A percentile compares a stretch with the other conserved stretches of the same genome.
Conservation (phyloP, 768 basidiomycete species). For the Russula ochroleuca region DNA sequence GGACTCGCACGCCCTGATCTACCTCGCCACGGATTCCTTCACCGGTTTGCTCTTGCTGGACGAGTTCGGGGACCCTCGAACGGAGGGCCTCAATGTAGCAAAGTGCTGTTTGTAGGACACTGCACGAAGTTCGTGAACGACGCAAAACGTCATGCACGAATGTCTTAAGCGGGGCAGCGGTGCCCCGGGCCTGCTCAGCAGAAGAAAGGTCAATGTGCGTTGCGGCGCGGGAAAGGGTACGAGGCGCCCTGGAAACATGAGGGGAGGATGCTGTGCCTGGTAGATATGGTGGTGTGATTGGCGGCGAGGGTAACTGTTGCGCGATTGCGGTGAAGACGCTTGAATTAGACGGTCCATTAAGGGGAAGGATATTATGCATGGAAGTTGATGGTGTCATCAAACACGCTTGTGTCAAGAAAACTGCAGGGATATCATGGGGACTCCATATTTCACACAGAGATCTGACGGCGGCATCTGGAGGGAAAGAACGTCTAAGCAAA, state of each 20-base stretch:
- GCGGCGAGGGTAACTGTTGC: slow-evolving; percentile 49
- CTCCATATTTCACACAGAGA: slow-evolving; percentile 78
- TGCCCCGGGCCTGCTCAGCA: slow-evolving; percentile 30
- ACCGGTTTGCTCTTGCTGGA: slow-evolving; percentile 46
- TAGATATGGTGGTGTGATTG: slow-evolving; percentile 47
- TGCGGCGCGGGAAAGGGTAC: slow-evolving; percentile 27
- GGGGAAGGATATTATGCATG: slow-evolving; percentile 29
- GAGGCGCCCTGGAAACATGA: slow-evolving; percentile 32
- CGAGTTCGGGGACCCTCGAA: slow-evolving; percentile 59
- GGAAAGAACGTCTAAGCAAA: slow-evolving; percentile 14
- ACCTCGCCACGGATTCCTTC: slow-evolving; percentile 40
- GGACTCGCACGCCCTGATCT: slow-evolving; percentile 43
- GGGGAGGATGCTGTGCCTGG: slow-evolving; percentile 33
- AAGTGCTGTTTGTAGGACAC: slow-evolving; percentile 79
- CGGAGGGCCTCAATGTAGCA: slow-evolving; percentile 88
- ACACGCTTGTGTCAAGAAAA: slow-evolving; percentile 43
- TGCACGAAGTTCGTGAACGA: slow-evolving; percentile 79
- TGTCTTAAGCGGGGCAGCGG: slow-evolving; percentile 56
- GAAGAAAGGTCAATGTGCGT: slow-evolving; percentile 31
- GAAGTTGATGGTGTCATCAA: slow-evolving; percentile 18
- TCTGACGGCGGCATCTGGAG: slow-evolving; percentile 72
- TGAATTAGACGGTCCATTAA: slow-evolving; percentile 29
- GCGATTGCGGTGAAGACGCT: slow-evolving; percentile 32
- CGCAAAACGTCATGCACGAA: slow-evolving; percentile 89
- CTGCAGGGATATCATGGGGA: slow-evolving; percentile 63